A percentile compares a stretch with the other conserved stretches of the same genome.
phyloP scores from a whole-genome alignment of 345 rosid genomes.

The Bretschneidera sinensis region DNA sequence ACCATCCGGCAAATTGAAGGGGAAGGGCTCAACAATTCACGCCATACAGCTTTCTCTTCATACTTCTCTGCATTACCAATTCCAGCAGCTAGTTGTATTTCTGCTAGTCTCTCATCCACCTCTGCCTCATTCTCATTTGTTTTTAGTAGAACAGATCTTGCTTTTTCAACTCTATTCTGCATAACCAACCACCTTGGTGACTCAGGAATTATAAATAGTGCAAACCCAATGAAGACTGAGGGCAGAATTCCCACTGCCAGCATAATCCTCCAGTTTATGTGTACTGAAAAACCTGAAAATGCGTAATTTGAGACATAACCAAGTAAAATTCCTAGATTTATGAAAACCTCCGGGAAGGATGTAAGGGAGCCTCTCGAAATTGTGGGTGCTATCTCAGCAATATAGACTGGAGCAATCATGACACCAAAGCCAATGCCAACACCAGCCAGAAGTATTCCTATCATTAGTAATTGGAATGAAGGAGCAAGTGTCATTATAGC shows the following conservation, averaged over 20 bases:
- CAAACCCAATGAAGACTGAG: conserved; percentile 65
- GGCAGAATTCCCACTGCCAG: conserved; percentile 87
- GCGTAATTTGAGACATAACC: conserved; percentile 89
- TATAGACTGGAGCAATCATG: conserved; percentile 87
- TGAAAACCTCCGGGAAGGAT: conserved; percentile 83
- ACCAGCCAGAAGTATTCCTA: conserved; percentile 76
- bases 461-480: conserved; percentile 59
- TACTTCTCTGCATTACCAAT: conserved; percentile 24
- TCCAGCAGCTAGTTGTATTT: conserved; percentile 71
- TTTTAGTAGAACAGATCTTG: conserved; percentile 63
- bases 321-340: conserved; percentile 76
- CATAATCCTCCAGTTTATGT: conserved; percentile 85
- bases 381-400: conserved; percentile 78
- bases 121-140: conserved; percentile 66
- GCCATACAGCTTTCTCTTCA: conserved; percentile 72
- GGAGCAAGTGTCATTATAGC: conserved; percentile 76
- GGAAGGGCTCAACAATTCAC: conserved; percentile 69
- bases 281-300: conserved; percentile 62
- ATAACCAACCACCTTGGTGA: conserved; percentile 88
- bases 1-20: conserved; percentile 63
- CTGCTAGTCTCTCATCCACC: conserved; percentile 73
- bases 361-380: conserved; percentile 68
- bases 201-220: conserved; percentile 82
- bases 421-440: conserved; percentile 81
- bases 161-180: conserved; percentile 71